Evolutionary conservation across 768 basidiomycete species (phyloP).

Genomic region (Clathrus columnatus): DNA sequence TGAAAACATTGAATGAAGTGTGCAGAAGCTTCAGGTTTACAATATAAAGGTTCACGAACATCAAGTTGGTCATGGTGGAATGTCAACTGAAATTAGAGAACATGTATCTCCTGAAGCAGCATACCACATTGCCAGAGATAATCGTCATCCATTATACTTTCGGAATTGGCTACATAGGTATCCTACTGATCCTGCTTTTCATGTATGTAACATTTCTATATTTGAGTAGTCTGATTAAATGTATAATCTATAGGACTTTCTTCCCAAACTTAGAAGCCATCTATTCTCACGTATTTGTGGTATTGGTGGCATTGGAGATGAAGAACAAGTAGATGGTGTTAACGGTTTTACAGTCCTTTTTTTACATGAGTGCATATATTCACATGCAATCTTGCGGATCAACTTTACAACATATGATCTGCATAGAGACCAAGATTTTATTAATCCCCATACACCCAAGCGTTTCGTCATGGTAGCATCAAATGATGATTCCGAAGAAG

Average conservation of each 20-base stretch:
- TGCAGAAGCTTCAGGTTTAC: conserved; percentile 3
- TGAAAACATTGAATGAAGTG: conserved; percentile 20
- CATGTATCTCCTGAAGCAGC: not conserved
- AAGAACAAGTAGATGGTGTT: conserved; percentile 15
- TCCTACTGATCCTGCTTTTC: not conserved
- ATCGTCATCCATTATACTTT: not conserved
- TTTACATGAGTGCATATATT: conserved; percentile 14
- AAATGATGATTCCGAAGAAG: conserved; percentile 6
- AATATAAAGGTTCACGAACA: too few relatives aligned
- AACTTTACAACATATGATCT: conserved; percentile 20
- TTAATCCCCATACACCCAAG: conserved; percentile 15
- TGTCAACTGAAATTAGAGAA: too few relatives aligned
- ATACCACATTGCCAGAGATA: not conserved
- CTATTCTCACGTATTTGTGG: too few relatives aligned
- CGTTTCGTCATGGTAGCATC: conserved; percentile 17
- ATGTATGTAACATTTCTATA: not conserved
- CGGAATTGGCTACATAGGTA: not conserved
- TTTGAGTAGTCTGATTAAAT: not conserved
- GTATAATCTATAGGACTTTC: too few relatives aligned
- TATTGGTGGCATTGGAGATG: too few relatives aligned
- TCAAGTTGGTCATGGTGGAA: too few relatives aligned
- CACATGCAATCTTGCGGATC: conserved; percentile 14
- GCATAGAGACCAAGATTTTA: conserved; percentile 10
- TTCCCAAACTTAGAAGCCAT: too few relatives aligned
- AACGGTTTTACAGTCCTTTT: conserved; percentile 11